Conservation (phyloP, 2,329 filamentous ascomycete species). For the Diaporthe destruens region DNA sequence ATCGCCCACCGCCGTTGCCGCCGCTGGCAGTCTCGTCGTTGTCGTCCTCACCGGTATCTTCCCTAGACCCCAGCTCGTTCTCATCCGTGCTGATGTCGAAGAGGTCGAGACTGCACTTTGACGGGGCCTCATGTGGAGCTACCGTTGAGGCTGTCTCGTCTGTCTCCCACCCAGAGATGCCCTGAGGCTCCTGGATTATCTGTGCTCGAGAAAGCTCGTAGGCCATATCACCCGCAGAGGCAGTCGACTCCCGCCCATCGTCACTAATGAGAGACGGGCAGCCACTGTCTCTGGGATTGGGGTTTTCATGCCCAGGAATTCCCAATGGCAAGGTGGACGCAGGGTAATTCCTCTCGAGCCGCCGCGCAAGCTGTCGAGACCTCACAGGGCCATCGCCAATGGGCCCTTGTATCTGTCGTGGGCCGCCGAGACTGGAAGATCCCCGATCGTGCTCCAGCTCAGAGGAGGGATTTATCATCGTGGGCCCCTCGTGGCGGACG, state of each 20-base stretch:
- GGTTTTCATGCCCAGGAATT: neutral
- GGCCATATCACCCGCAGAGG: neutral
- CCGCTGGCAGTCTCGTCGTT: neutral
- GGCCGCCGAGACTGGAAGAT: neutral
- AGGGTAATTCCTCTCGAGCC: too few relatives aligned
- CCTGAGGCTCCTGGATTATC: neutral
- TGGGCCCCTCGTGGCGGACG: too few relatives aligned
- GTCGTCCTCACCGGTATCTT: neutral
- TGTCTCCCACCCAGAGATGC: neutral
- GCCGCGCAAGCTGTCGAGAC: too few relatives aligned
- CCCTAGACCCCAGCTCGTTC: neutral
- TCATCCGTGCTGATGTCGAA: neutral
- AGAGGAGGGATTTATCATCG: neutral
- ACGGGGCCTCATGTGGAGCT: neutral
- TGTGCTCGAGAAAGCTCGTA: neutral
- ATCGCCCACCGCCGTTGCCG: neutral
- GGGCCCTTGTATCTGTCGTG: neutral
- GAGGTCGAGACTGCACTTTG: neutral
- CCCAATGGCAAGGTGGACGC: neutral
- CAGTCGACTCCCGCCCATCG: neutral
- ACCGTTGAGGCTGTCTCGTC: neutral
- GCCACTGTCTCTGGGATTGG: neutral
- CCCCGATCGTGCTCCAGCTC: neutral
- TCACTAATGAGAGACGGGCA: constrained; percentile 15
- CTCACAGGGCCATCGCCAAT: neutral